phyloP scores from a whole-genome alignment of 495 filamentous ascomycete genomes.

The Amniculicola lignicola region DNA sequence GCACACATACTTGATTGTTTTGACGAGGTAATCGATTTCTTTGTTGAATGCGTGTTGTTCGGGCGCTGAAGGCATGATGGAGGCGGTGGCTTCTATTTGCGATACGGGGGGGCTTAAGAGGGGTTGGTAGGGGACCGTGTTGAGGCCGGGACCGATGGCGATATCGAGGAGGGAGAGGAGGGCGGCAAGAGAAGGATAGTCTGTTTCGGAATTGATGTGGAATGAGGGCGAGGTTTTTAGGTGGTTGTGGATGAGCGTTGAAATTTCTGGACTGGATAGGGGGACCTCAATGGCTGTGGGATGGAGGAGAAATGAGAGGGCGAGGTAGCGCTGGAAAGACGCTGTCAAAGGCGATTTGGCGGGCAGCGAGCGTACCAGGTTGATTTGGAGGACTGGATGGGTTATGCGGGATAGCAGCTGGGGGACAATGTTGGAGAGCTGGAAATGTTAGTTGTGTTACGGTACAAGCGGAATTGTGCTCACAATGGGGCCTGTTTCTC shows the following conservation, averaged over 20 bases:
- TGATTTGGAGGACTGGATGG: constrained; percentile 23
- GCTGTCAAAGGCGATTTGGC: constrained; percentile 50
- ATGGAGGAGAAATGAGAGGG: constrained; percentile 63
- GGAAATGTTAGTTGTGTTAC: background rate
- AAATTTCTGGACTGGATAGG: constrained; percentile 46
- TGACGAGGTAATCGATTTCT: constrained; percentile 63
- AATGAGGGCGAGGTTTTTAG: constrained; percentile 41
- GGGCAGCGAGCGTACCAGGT: constrained; percentile 23
- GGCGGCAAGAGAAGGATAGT: constrained; percentile 65
- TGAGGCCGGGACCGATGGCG: constrained; percentile 63
- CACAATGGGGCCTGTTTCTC: constrained; percentile 2
- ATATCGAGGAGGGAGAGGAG: constrained; percentile 66
- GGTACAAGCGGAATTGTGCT: background rate
- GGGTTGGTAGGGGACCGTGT: constrained; percentile 11
- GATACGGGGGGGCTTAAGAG: constrained; percentile 10
- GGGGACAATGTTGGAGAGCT: constrained; percentile 19
- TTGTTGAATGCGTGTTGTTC: constrained; percentile 59
- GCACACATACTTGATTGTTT: constrained; percentile 62
- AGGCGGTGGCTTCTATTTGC: background rate
- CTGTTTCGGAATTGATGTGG: constrained; percentile 52
- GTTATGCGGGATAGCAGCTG: constrained; percentile 9
- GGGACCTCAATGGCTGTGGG: constrained; percentile 40
- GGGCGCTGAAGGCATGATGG: constrained; percentile 15
- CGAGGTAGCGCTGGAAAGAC: constrained; percentile 67
- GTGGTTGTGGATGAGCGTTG: constrained; percentile 13